Conservation (phyloP, 345 rosid genomes). For the Aegle marmelos region DNA sequence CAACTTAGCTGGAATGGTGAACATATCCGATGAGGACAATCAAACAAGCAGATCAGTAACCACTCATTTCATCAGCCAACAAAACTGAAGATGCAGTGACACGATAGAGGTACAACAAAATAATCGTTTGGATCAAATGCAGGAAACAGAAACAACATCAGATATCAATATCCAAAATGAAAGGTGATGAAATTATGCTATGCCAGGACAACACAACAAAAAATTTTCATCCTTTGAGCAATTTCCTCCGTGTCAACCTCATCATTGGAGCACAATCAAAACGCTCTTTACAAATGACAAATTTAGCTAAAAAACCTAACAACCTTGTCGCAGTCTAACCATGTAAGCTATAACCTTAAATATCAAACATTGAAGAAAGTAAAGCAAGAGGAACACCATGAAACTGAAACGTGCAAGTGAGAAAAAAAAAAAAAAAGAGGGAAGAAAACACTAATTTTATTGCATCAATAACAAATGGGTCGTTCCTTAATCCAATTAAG, state of each 20-base stretch:
- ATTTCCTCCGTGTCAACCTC: not conserved
- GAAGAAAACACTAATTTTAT: not conserved
- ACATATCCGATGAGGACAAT: not conserved
- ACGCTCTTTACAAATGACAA: not conserved
- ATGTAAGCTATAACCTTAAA: not conserved
- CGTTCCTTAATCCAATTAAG: not conserved
- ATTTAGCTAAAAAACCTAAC: not conserved
- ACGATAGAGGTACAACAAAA: not conserved
- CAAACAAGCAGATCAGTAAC: not conserved
- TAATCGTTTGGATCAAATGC: slow-evolving; percentile 1
- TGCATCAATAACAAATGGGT: not conserved
- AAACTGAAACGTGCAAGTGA: not conserved
- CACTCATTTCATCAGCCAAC: not conserved
- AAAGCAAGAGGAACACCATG: not conserved
- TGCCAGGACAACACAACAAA: not conserved
- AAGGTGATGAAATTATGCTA: not conserved
- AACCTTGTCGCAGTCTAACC: not conserved
- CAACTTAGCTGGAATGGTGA: not conserved
- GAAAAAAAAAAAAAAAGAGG: not conserved
- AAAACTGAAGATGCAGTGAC: not conserved
- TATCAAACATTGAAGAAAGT: too few species aligned
- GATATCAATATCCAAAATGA: not conserved
- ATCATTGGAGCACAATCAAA: not conserved
- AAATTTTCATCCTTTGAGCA: not conserved
- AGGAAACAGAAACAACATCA: slow-evolving; percentile 6